Base-by-base conservation (phyloP, 495 filamentous ascomycete species). In the Xylaria venustula region DNA sequence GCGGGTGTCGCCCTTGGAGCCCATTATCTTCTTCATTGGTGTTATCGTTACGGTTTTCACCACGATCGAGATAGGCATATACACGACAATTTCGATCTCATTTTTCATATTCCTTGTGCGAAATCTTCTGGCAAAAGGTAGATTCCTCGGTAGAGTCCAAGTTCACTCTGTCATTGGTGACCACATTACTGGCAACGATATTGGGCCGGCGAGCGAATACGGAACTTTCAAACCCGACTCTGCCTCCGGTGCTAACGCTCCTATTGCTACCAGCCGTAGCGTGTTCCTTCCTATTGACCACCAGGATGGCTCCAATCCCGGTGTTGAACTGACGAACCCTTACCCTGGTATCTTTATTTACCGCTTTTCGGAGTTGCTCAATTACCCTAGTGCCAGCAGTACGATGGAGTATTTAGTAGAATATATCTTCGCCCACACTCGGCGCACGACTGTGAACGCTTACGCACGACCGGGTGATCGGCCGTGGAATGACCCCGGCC, bases 331-430 rank as follows among this genome's bases (percentile, higher is more conserved):
- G 8, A 77, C 88, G 58, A 86, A 83, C 62, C 94, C 94, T 7
- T 92, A 92, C 68, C 93, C 94, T 0, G 94, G 94, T 59, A 86
- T 98, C 66, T 98, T 98, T 79, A 97, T 98, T 71, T 98, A 97
- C 77, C 86, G 94, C 41, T 98, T 98, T 77, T 88, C 91, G 3
- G 94, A 98, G 78, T 92, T 93, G 36, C 97, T 95, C 81, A 93
- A 94, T 78, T 98, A 97, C 67, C 91, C 93, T 60, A 98, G 96
- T 66, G 92, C 91, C 30, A 89, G 89, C 70, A 90, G 94, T 74
- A 95, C 96, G 71, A 85, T 96, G 30, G 93, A 97, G 68, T 78
- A 87, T 63, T 83, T 98, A 65, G 85, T 90, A 12, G 68, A 75
- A 12, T 83, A 83, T 64, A 90, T 98, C 61, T 91, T 93, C 74